Evolutionary conservation across 2,329 filamentous ascomycete genomes (phyloP).

Genomic region (Dendryphion nanum): DNA sequence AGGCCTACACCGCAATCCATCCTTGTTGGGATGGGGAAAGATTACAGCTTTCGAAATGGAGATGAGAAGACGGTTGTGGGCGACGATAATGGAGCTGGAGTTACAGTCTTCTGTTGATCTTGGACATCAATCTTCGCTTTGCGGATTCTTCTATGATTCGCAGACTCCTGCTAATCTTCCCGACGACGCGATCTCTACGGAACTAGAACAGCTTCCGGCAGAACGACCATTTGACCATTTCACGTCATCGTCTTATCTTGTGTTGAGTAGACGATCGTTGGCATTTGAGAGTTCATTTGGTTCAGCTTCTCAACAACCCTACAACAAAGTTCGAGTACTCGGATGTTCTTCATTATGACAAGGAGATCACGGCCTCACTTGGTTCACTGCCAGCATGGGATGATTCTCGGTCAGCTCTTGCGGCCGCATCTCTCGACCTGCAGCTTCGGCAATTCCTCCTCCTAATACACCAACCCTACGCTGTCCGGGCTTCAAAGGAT

Average conservation of each 20-base stretch:
- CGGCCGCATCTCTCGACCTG: constrained; percentile 25
- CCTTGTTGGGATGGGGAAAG: constrained; percentile 29
- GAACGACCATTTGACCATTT: constrained; percentile 24
- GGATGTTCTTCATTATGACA: constrained; percentile 34
- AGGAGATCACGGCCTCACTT: constrained; percentile 23
- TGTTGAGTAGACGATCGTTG: constrained; percentile 22
- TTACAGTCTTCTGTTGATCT: constrained; percentile 55
- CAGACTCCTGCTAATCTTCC: constrained; percentile 50
- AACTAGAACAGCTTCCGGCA: constrained; percentile 21
- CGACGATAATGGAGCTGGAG: constrained; percentile 57
- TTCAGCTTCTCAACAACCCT: constrained; percentile 32
- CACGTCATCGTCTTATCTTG: constrained; percentile 30
- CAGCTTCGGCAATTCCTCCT: constrained; percentile 36
- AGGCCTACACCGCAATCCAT: constrained; percentile 53
- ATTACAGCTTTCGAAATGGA: constrained; percentile 48
- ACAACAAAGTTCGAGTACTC: constrained; percentile 26
- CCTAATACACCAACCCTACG: constrained; percentile 34
- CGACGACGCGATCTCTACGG: constrained; percentile 46
- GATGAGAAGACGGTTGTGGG: constrained; percentile 58
- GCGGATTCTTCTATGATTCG: constrained; percentile 49
- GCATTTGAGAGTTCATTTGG: constrained; percentile 30
- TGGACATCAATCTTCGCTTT: constrained; percentile 50
- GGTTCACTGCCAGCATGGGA: constrained; percentile 24
- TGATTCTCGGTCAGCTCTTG: constrained; percentile 12
- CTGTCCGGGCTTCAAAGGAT: constrained; percentile 21